Conservation (phyloP, 2,329 filamentous ascomycete species). For the Ophiostoma sp. region DNA sequence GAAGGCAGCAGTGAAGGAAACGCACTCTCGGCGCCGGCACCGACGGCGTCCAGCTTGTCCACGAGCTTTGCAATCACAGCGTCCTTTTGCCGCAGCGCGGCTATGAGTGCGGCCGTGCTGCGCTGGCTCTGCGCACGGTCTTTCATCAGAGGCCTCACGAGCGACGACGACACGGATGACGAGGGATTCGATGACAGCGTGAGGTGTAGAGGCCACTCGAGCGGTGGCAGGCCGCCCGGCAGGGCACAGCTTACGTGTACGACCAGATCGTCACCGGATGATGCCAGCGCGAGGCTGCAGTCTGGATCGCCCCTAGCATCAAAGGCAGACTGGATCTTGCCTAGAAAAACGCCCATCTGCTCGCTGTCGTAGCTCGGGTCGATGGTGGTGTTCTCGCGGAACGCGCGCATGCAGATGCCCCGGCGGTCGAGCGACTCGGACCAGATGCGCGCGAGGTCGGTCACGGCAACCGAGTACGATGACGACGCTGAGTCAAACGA, state of each 20-base stretch:
- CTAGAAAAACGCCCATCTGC: conserved; percentile 62
- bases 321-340: conserved; percentile 44
- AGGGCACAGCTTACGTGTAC: conserved; percentile 56
- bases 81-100: conserved; percentile 47
- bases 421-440: conserved; percentile 56
- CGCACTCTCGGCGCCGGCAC: conserved; percentile 48
- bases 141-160: conserved; percentile 49
- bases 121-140: conserved; percentile 38
- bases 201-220: conserved; percentile 62
- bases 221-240: conserved; percentile 54
- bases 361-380: conserved; percentile 64
- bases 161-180: conserved; percentile 27
- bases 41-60: conserved; percentile 50
- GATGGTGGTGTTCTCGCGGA: conserved; percentile 61
- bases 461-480: conserved; percentile 61
- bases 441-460: conserved; percentile 72
- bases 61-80: conserved; percentile 45
- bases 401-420: conserved; percentile 58
- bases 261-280: conserved; percentile 33
- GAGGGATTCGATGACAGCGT: conserved; percentile 32
- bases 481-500: conserved; percentile 48
- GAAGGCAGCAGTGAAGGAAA: conserved; percentile 41
- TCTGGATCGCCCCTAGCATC: conserved; percentile 34
- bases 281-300: conserved; percentile 31
- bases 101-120: conserved; percentile 42